Evolutionary conservation across 2,329 filamentous ascomycete genomes (phyloP), one percentile per base, ranked within the genome.

Genomic region (Coniochaeta prunicola): DNA sequence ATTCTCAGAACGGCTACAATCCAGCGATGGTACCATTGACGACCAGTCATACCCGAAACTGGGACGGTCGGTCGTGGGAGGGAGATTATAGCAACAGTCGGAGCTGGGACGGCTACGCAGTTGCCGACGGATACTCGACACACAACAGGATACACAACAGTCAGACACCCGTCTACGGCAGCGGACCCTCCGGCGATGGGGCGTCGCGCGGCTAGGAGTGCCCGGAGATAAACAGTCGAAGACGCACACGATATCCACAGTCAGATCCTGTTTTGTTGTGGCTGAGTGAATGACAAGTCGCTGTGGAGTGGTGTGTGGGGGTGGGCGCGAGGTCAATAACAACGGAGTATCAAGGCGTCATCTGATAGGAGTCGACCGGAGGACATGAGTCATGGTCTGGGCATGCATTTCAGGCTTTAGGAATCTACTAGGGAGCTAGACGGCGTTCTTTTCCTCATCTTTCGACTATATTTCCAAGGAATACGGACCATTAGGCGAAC

Each of bases 101-200:
- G 12, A 56, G 28, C 54, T 56, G 54, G 54, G 33, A 56, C 17
- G 54, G 54, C 33, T 56, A 56, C 36, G 12, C 9, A 10, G 54
- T 56, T 9, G 19, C 34, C 28, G 54, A 42, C 36, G 36, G 34
- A 30, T 56, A 56, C 34, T 30, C 54, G 33, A 56, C 54, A 38
- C 40, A 17, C 54, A 30, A 42, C 54, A 28, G 26, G 21, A 24
- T 42, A 34, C 54, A 56, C 34, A 42, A 17, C 24, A 33, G 33
- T n/a, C 53, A 56, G 33, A 26, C 53, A 38, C 36, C 33, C 4
- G 54, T 38, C 54, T 40, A 56, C 36, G 13, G 33, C 8, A 24
- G 13, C 21, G 36, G 54, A 19, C 53, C 13, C 12, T 56, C 28
- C 34, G 36, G 54, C 8, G 54, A 56, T n/a, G 36, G 19, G 26